Conservation (phyloP, 2,329 filamentous ascomycete species). For the Cladobotryum mycophilum region DNA sequence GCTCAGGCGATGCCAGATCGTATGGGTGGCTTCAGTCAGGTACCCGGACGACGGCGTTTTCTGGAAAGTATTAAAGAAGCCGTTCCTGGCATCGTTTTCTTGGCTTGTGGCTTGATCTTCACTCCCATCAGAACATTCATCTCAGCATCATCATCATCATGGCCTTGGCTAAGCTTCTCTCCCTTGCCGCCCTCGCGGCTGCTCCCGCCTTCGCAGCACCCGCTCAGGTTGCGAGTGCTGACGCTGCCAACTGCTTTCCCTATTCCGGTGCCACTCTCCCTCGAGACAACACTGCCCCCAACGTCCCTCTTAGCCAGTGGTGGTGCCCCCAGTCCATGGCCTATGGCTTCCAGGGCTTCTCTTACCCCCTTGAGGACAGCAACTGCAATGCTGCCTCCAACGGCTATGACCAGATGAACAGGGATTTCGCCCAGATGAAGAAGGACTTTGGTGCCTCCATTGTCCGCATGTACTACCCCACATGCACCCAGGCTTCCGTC, state of each 20-base stretch:
- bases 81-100: too few relatives aligned
- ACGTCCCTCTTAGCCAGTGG: constrained; percentile 12
- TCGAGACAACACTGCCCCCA: constrained; percentile 8
- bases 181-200: constrained; percentile 9
- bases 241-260: constrained; percentile 15
- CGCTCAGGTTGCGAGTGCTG: not conserved
- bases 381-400: constrained; percentile 13
- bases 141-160: not conserved
- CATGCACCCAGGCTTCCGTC: constrained; percentile 13
- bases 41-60: too few relatives aligned
- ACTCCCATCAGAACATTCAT: too few relatives aligned
- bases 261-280: constrained; percentile 13
- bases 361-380: constrained; percentile 15
- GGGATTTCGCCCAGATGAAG: constrained; percentile 17
- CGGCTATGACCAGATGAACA: constrained; percentile 14
- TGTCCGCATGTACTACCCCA: constrained; percentile 18
- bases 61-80: too few relatives aligned
- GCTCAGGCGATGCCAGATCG: too few relatives aligned
- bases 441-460: constrained; percentile 16
- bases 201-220: constrained; percentile 10
- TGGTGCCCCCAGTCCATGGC: constrained; percentile 17
- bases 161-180: constrained; percentile 4
- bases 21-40: too few relatives aligned
- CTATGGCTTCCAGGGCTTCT: constrained; percentile 18
- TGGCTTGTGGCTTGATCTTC: too few relatives aligned